These are phyloP conservation scores for Saposhnikovia divaricata DNA, from an alignment of 129 eudicot genomes.

Conservation along the genomic window DNA sequence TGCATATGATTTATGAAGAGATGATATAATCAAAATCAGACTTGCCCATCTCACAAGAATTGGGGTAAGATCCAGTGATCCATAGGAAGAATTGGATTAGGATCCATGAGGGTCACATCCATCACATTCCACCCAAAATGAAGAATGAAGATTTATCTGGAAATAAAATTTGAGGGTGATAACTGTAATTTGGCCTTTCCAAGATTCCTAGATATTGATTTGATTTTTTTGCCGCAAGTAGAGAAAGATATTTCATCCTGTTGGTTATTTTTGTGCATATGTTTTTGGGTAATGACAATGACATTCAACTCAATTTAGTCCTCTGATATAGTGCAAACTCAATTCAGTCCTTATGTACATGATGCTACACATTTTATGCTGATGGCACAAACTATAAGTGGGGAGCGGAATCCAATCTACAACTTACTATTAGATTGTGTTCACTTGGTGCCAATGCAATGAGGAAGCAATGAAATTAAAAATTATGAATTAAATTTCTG, in stretches of 20 bases:
- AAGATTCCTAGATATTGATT: background rate
- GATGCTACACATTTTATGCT: too few relatives aligned
- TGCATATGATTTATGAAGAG: background rate
- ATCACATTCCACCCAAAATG: background rate
- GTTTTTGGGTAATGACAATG: background rate
- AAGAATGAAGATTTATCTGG: background rate
- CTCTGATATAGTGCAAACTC: background rate
- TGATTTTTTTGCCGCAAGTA: background rate
- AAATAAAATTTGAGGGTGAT: background rate
- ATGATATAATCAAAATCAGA: background rate
- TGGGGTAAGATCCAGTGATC: background rate
- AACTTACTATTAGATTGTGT: too few relatives aligned
- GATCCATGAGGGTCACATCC: background rate
- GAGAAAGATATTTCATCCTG: background rate
- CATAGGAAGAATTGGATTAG: background rate
- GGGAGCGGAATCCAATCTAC: too few relatives aligned
- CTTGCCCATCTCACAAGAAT: background rate
- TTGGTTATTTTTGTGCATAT: background rate
- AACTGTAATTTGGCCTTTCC: background rate
- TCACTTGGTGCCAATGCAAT: too few relatives aligned
- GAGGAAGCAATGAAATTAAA: too few relatives aligned
- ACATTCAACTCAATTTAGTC: background rate
- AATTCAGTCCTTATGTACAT: background rate
- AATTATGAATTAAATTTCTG: too few relatives aligned
- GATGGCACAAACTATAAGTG: too few relatives aligned